phyloP scores from a whole-genome alignment of 2,329 filamentous ascomycete genomes.

The Akanthomyces muscarius region DNA sequence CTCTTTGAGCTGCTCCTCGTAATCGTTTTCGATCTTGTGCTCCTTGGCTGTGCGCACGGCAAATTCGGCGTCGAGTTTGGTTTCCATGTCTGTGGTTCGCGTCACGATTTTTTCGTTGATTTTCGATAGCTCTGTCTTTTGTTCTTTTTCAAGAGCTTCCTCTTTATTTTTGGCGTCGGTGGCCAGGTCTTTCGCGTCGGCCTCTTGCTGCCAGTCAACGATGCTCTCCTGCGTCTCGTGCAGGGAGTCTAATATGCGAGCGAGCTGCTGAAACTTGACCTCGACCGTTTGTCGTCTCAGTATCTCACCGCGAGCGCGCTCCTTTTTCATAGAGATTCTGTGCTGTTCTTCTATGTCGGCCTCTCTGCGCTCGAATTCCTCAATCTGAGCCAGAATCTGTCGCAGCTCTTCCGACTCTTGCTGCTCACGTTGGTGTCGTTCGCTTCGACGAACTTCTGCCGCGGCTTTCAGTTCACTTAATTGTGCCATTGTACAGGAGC shows the following conservation, averaged over 20 bases:
- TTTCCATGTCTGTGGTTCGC: conserved; percentile 33
- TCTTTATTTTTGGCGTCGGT: conserved; percentile 24
- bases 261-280: conserved; percentile 36
- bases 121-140: conserved; percentile 31
- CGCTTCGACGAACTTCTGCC: conserved; percentile 32
- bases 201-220: conserved; percentile 36
- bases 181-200: conserved; percentile 29
- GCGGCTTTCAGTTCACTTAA: conserved; percentile 38
- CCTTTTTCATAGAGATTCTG: conserved; percentile 37
- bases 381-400: conserved; percentile 43
- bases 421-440: conserved; percentile 32
- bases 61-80: conserved; percentile 38
- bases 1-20: conserved; percentile 34
- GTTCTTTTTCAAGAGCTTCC: conserved; percentile 30
- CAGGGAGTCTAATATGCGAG: conserved; percentile 34
- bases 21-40: conserved; percentile 40
- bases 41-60: conserved; percentile 38
- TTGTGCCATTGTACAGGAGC: conserved; percentile 54
- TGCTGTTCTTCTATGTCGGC: conserved; percentile 38
- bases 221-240: conserved; percentile 40
- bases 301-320: conserved; percentile 38
- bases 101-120: conserved; percentile 25
- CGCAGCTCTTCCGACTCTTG: conserved; percentile 33
- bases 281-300: conserved; percentile 37
- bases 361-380: conserved; percentile 46